These are phyloP conservation scores for Boletus semigastroideus DNA, from an alignment of 1,284 basidiomycete genomes.

Conservation along the genomic window DNA sequence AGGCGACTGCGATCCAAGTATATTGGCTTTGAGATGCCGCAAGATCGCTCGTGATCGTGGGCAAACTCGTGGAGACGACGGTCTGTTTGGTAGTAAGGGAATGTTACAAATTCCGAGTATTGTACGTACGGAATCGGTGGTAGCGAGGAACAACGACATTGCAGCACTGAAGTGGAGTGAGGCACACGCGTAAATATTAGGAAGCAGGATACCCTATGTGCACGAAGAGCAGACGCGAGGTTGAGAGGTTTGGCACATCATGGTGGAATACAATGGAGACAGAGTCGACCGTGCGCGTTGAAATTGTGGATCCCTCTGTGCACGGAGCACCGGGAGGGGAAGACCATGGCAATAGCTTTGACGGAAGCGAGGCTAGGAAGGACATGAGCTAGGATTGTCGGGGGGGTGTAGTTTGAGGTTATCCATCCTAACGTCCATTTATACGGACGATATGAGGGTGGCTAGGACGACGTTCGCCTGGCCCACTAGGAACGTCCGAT, in stretches of 20 bases:
- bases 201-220: conserved; percentile 52
- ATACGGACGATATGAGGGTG: conserved; percentile 21
- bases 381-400: conserved; percentile 18
- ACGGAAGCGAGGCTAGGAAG: conserved; percentile 13
- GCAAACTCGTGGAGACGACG: conserved; percentile 77
- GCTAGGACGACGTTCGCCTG: conserved; percentile 17
- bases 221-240: conserved; percentile 47
- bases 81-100: conserved; percentile 47
- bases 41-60: conserved; percentile 70
- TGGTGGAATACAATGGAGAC: conserved; percentile 23
- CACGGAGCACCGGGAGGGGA: conserved; percentile 7
- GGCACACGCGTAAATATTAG: conserved; percentile 4
- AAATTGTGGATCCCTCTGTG: conserved; percentile 24
- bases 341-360: conserved; percentile 14
- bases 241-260: conserved; percentile 39
- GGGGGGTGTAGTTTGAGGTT: conserved; percentile 3
- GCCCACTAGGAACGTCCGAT: conserved; percentile 15
- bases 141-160: conserved; percentile 73
- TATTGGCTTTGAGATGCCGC: conserved; percentile 65
- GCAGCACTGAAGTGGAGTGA: conserved; percentile 52
- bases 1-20: conserved; percentile 81
- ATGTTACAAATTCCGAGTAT: conserved; percentile 11
- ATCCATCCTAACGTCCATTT: conserved; percentile 19
- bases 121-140: conserved; percentile 71
- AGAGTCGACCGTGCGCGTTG: conserved; percentile 22